A percentile compares a stretch with the other conserved stretches of the same genome.
Evolutionary conservation across 495 filamentous ascomycete species (phyloP).

Genomic region (Cudoniella acicularis): DNA sequence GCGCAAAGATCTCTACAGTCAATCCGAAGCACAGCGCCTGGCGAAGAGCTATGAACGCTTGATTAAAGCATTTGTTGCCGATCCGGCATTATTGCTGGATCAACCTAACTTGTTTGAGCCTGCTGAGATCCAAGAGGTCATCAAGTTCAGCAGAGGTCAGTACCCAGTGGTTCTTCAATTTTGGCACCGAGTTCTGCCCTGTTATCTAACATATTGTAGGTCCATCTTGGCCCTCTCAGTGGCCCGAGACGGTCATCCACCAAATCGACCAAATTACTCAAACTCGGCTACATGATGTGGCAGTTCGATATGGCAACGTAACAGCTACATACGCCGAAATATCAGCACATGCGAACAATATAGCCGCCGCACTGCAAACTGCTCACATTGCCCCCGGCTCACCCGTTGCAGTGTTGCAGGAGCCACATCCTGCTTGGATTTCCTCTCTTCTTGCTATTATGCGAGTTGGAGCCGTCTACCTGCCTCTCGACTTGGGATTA

Average conservation of each 20-base stretch:
- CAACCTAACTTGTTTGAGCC: constrained; percentile 7
- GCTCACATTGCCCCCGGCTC: constrained; percentile 1
- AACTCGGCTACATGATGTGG: neutral
- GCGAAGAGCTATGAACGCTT: constrained; percentile 30
- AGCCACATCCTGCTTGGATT: constrained; percentile 39
- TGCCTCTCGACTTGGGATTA: constrained; percentile 47
- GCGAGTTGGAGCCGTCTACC: constrained; percentile 43
- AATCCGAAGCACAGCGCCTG: constrained; percentile 13
- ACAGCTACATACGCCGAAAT: constrained; percentile 5
- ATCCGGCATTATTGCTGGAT: neutral
- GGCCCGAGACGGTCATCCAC: constrained; percentile 35
- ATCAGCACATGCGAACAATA: neutral
- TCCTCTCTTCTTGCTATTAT: constrained; percentile 51
- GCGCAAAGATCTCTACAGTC: constrained; percentile 15
- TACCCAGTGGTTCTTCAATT: neutral
- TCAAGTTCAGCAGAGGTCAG: constrained; percentile 22
- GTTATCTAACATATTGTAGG: constrained; percentile 13
- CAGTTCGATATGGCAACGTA: constrained; percentile 6
- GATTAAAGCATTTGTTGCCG: constrained; percentile 18
- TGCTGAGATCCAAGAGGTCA: constrained; percentile 11
- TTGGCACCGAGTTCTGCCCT: neutral
- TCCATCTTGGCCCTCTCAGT: constrained; percentile 17
- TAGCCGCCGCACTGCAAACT: neutral
- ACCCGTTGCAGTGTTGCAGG: constrained; percentile 28
- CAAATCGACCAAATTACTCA: constrained; percentile 27